Evolutionary conservation across 2,329 filamentous ascomycete species (phyloP), one percentile per base, ranked within the genome.

Genomic region (Fusarium sacchari): DNA sequence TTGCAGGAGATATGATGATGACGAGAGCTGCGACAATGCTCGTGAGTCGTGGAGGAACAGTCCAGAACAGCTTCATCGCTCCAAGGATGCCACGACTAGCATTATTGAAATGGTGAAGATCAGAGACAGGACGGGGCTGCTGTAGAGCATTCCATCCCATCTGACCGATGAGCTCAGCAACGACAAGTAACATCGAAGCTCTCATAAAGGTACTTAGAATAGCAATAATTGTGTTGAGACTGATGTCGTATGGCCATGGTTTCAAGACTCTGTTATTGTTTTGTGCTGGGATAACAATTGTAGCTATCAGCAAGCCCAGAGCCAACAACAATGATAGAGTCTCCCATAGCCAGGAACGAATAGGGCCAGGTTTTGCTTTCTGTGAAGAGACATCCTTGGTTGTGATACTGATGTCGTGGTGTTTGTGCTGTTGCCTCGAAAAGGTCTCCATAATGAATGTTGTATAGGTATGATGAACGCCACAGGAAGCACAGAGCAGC

Each of bases 241-340:
- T 66, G n/a, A 66, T 66, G 4, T 66, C 61, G 43, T 66, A 66
- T 2, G 61, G 64, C 64, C 61, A 66, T 49, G n/a, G 30, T 5
- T n/a, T 32, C 20, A 43, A n/a, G 12, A 66, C 64, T 49, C 37
- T 37, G 4, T 66, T 28, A 6, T 66, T 59, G 20, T 66, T 43
- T 17, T 43, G 36, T 7, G 64, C 64, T 0, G 64, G 64, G 0
- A 43, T 32, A 2, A 43, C 61, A 1, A 66, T 66, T 7, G 32
- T 66, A 10, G 64, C 64, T 18, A 66, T 37, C 18, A 66, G 2
- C 10, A 66, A 11, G 2, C 30, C 49, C 4, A 66, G 4, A n/a
- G 61, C 64, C 10, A 66, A 43, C 6, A 66, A 4, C 2, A 66
- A 13, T 1, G 64, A 66, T 6, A 24, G 5, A 14, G 39, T 58